Evolutionary conservation across 2,329 filamentous ascomycete genomes (phyloP).

Genomic region (Colletotrichum falcatum): DNA sequence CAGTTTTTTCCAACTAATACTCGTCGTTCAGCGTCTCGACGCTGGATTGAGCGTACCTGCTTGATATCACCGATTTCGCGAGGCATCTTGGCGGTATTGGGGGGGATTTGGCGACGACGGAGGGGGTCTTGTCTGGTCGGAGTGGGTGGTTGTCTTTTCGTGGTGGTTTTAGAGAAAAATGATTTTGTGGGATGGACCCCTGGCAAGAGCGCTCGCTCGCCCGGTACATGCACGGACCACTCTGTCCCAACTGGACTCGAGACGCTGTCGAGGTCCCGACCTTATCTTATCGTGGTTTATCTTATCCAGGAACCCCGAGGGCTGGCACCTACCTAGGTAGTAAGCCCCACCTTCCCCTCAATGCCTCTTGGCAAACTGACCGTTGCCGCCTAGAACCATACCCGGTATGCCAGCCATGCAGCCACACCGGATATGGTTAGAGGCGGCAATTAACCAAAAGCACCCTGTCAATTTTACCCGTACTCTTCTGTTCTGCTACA

Average conservation of each 20-base stretch:
- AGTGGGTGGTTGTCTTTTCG: constrained; percentile 32
- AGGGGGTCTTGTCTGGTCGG: constrained; percentile 35
- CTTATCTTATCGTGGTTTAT: constrained; percentile 24
- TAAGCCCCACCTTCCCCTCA: neutral
- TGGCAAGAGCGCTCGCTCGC: constrained; percentile 18
- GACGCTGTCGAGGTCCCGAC: neutral
- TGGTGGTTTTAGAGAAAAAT: constrained; percentile 32
- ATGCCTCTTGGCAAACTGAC: no score
- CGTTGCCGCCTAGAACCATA: no score
- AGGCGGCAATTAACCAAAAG: no score
- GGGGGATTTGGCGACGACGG: constrained; percentile 39
- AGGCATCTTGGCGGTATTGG: constrained; percentile 85
- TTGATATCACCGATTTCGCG: constrained; percentile 99
- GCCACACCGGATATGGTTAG: no score
- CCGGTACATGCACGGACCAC: constrained; percentile 35
- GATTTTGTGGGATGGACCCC: constrained; percentile 43
- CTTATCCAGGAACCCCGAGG: neutral
- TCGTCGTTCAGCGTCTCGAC: constrained; percentile 15
- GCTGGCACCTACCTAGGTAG: no score
- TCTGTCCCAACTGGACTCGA: neutral
- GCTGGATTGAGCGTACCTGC: constrained; percentile 63
- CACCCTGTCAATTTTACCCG: no score
- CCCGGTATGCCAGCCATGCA: no score
- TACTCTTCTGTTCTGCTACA: constrained; percentile 12
- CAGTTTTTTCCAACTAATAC: neutral